phyloP scores from a whole-genome alignment of 2,329 filamentous ascomycete genomes.

The Arthrobotrys megalospora region DNA sequence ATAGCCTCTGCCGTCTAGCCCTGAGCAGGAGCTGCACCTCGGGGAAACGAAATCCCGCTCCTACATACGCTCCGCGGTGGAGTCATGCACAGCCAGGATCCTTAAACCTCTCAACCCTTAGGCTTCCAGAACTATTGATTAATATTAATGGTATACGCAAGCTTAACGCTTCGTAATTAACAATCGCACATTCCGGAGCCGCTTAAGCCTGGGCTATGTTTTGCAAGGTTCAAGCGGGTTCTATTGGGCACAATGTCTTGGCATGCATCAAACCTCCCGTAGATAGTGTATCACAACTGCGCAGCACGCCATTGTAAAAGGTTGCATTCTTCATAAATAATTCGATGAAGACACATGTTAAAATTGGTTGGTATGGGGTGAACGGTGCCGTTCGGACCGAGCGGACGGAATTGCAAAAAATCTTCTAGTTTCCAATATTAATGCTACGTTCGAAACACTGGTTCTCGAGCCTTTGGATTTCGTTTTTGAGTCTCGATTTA shows the following conservation, averaged over 20 bases:
- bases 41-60: constrained; percentile 16
- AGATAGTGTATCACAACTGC: neutral
- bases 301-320: constrained; percentile 2
- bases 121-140: constrained; percentile 5
- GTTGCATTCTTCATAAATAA: neutral
- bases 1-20: neutral
- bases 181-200: neutral
- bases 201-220: neutral
- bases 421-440: too few species aligned
- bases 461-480: too few species aligned
- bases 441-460: too few species aligned
- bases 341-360: too few species aligned
- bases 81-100: constrained; percentile 12
- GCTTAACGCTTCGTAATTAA: constrained; percentile 2
- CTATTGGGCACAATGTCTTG: constrained; percentile 13
- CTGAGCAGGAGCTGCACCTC: constrained; percentile 2
- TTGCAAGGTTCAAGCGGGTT: constrained; percentile 11
- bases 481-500: too few species aligned
- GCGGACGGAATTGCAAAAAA: too few species aligned
- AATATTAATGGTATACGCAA: constrained; percentile 2
- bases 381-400: too few species aligned
- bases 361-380: too few species aligned
- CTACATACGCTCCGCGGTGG: constrained; percentile 7
- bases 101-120: neutral
- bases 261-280: neutral